These are phyloP conservation scores for Aureobasidium vineae DNA, from an alignment of 2,329 filamentous ascomycete species.

Conservation along the genomic window DNA sequence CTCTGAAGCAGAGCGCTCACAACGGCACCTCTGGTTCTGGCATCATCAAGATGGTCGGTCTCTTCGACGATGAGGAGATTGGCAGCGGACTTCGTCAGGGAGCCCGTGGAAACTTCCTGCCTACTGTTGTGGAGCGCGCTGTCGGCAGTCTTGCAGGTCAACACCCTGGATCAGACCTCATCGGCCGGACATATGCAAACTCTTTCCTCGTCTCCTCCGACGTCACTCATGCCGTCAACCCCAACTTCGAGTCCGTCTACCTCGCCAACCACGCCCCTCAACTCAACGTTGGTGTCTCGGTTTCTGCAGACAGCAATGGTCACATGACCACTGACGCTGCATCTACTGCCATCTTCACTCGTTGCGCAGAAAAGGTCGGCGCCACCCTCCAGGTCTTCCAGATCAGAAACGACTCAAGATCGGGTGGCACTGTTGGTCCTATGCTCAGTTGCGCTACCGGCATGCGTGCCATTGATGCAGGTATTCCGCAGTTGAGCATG, in stretches of 20 bases:
- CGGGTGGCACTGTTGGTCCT: constrained; percentile 92
- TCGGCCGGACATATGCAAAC: constrained; percentile 82
- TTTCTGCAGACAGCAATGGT: constrained; percentile 81
- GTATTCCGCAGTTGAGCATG: constrained; percentile 91
- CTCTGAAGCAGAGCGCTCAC: constrained; percentile 62
- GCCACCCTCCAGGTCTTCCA: constrained; percentile 82
- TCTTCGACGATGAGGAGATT: constrained; percentile 97
- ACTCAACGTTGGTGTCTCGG: constrained; percentile 80
- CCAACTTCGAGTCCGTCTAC: constrained; percentile 85
- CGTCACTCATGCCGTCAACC: constrained; percentile 90
- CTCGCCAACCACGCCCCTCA: constrained; percentile 81
- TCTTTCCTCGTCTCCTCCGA: constrained; percentile 92
- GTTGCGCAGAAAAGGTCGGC: constrained; percentile 71
- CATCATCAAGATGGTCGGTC: constrained; percentile 82
- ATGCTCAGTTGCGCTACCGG: constrained; percentile 80
- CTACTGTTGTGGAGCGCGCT: constrained; percentile 74
- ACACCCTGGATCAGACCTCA: constrained; percentile 51
- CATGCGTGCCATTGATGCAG: constrained; percentile 79
- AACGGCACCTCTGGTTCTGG: constrained; percentile 57
- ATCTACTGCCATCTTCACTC: constrained; percentile 74
- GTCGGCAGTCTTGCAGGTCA: constrained; percentile 62
- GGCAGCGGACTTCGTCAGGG: constrained; percentile 88
- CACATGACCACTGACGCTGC: constrained; percentile 95
- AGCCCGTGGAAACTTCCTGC: constrained; percentile 84
- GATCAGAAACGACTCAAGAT: constrained; percentile 87